These are phyloP conservation scores for Metroxylon sagu DNA, from an alignment of 176 grass and related monocot genomes.

Conservation along the genomic window DNA sequence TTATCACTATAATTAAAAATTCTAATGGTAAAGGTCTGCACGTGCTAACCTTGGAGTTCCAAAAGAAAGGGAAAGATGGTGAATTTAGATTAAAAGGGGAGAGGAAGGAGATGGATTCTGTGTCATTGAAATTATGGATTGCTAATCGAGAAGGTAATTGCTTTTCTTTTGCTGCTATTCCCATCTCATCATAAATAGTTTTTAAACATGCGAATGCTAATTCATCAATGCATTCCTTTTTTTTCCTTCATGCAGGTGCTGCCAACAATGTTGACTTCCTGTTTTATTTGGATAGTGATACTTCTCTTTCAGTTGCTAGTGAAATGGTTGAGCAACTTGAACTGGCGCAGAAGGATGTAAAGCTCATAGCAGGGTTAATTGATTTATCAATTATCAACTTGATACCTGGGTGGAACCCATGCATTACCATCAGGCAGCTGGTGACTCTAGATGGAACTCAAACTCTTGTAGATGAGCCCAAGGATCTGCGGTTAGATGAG, in stretches of 20 bases:
- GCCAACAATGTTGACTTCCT: constrained; percentile 20
- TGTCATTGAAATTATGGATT: constrained; percentile 29
- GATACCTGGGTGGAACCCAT: constrained; percentile 25
- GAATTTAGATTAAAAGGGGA: constrained; percentile 24
- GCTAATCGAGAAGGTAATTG: constrained; percentile 31
- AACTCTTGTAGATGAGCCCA: constrained; percentile 1
- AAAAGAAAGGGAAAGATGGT: constrained; percentile 11
- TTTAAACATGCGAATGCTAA: neutral
- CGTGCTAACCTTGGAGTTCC: constrained; percentile 14
- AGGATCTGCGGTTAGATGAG: constrained; percentile 9
- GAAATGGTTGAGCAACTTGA: constrained; percentile 34
- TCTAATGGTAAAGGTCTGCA: constrained; percentile 9
- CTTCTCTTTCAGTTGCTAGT: constrained; percentile 25
- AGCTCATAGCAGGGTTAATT: constrained; percentile 32
- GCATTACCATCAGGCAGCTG: constrained; percentile 2
- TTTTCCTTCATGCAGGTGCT: constrained; percentile 18
- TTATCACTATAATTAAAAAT: constrained; percentile 20
- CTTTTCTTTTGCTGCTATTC: neutral
- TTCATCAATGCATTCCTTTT: constrained; percentile 8
- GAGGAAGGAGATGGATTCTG: neutral
- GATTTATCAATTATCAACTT: constrained; percentile 32
- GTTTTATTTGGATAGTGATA: constrained; percentile 26
- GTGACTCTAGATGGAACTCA: constrained; percentile 3
- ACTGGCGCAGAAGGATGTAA: constrained; percentile 16
- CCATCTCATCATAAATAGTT: neutral